Evolutionary conservation across 2,329 filamentous ascomycete species (phyloP).

Genomic region (Ophiostoma sp.): DNA sequence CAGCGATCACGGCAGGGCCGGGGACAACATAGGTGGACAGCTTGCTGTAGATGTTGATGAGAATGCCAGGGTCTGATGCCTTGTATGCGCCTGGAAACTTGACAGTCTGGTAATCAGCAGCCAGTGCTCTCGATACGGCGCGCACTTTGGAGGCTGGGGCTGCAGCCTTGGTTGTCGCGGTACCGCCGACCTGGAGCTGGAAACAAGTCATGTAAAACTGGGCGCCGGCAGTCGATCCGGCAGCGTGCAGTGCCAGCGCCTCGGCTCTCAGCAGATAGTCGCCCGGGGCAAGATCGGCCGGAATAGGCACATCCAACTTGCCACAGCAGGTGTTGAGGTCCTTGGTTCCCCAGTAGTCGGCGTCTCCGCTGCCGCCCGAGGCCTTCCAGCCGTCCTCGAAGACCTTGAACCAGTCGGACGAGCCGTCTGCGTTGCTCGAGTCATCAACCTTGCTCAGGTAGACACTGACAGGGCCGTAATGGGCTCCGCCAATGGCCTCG

Average conservation of each 20-base stretch:
- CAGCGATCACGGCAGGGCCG: neutral
- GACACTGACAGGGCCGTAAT: conserved; percentile 47
- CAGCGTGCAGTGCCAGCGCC: neutral
- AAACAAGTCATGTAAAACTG: conserved; percentile 3
- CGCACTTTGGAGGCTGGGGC: conserved; percentile 32
- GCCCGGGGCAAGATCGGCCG: conserved; percentile 33
- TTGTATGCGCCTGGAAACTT: conserved; percentile 43
- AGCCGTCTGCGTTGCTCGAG: conserved; percentile 24
- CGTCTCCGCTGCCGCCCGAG: conserved; percentile 36
- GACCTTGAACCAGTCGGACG: neutral
- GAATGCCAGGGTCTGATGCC: conserved; percentile 42
- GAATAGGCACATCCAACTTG: conserved; percentile 37
- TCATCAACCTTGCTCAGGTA: conserved; percentile 47
- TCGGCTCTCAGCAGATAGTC: conserved; percentile 27
- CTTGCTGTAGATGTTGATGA: conserved; percentile 44
- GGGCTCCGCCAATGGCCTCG: conserved; percentile 49
- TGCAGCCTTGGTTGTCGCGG: neutral
- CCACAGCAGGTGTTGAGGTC: conserved; percentile 41
- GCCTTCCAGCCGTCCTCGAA: conserved; percentile 6
- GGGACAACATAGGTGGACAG: conserved; percentile 23
- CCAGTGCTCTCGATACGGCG: conserved; percentile 23
- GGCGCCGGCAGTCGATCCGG: neutral
- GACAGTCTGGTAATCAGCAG: conserved; percentile 26
- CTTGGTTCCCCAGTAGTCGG: conserved; percentile 44
- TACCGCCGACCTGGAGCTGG: neutral